phyloP scores from a whole-genome alignment of 768 basidiomycete genomes.

The Asterophora lycoperdoides region DNA sequence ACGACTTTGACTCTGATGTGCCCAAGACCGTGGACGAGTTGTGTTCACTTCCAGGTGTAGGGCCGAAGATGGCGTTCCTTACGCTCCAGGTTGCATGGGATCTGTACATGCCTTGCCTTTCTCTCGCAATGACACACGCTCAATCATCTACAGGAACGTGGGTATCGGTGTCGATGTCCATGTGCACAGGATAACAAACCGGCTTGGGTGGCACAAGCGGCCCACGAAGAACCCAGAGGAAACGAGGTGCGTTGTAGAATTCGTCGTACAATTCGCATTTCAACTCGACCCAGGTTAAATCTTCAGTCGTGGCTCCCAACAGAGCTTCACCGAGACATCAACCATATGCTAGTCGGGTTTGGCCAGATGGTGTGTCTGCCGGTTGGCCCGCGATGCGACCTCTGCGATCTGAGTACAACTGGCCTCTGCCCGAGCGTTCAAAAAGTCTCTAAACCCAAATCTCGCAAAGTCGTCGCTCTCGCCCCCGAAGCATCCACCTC shows the following conservation, averaged over 20 bases:
- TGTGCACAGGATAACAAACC: slow-evolving; percentile 92
- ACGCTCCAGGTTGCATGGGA: slow-evolving; percentile 83
- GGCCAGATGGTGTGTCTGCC: slow-evolving; percentile 78
- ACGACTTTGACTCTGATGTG: slow-evolving; percentile 78
- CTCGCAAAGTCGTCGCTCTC: slow-evolving; percentile 22
- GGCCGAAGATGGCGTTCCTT: slow-evolving; percentile 95
- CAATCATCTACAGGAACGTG: slow-evolving; percentile 50
- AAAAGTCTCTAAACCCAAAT: slow-evolving; percentile 17
- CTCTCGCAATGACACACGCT: not conserved
- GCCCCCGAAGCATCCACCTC: slow-evolving; percentile 2
- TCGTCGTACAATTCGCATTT: not conserved
- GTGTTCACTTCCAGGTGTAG: slow-evolving; percentile 85
- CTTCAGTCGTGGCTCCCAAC: slow-evolving; percentile 81
- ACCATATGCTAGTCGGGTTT: slow-evolving; percentile 78
- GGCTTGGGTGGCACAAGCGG: slow-evolving; percentile 87
- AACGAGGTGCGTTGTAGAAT: slow-evolving; percentile 53
- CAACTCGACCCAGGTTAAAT: slow-evolving; percentile 47
- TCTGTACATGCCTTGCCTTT: slow-evolving; percentile 41
- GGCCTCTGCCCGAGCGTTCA: slow-evolving; percentile 66
- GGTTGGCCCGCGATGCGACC: slow-evolving; percentile 58
- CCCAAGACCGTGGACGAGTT: slow-evolving; percentile 87
- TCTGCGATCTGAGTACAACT: slow-evolving; percentile 51
- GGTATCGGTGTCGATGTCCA: slow-evolving; percentile 97
- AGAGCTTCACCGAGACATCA: slow-evolving; percentile 70
- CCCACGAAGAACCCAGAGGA: slow-evolving; percentile 85